A percentile compares a stretch with the other conserved stretches of the same genome.
Conservation (phyloP, 495 filamentous ascomycete species). For the Aspergillus wentii region DNA sequence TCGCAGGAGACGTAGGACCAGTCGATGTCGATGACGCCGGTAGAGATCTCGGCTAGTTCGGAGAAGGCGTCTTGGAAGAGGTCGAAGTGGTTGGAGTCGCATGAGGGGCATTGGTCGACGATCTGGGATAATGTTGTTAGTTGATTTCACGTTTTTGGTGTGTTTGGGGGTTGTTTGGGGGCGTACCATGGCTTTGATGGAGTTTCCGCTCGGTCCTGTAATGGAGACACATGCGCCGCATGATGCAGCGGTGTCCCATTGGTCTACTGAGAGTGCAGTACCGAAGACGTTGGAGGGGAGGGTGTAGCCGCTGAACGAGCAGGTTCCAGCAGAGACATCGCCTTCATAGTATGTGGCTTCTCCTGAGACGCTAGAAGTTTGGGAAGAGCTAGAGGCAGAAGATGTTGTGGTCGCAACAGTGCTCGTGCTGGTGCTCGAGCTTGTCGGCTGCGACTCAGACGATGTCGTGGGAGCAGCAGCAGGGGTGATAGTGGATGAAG, state of each 20-base stretch:
- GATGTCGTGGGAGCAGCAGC: too few species aligned
- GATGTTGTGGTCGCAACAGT: too few species aligned
- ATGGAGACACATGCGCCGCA: conserved; percentile 57
- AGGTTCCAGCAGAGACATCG: conserved; percentile 52
- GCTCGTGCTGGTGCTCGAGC: too few species aligned
- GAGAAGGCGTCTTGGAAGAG: conserved; percentile 54
- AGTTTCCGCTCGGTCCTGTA: conserved; percentile 48
- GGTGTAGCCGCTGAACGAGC: conserved; percentile 54
- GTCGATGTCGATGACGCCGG: conserved; percentile 50
- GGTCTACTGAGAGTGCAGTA: conserved; percentile 46
- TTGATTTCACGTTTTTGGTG: too few species aligned
- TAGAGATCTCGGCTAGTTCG: conserved; percentile 35
- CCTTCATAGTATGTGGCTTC: conserved; percentile 52
- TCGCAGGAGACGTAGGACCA: conserved; percentile 49
- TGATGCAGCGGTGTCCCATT: conserved; percentile 46
- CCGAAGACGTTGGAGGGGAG: conserved; percentile 50
- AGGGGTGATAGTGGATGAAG: too few species aligned
- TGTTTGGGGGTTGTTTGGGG: neutral
- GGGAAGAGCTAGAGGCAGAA: conserved; percentile 8
- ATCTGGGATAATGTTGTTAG: conserved; percentile 28
- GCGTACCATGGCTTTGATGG: conserved; percentile 59
- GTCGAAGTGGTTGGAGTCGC: conserved; percentile 51
- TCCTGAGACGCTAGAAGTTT: conserved; percentile 19
- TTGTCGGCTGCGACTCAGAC: too few species aligned
- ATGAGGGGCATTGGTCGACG: conserved; percentile 58